A percentile compares a stretch with the other conserved stretches of the same genome.
These are phyloP conservation scores for Tuber brumale DNA, from an alignment of 495 filamentous ascomycete species.

Conservation along the genomic window DNA sequence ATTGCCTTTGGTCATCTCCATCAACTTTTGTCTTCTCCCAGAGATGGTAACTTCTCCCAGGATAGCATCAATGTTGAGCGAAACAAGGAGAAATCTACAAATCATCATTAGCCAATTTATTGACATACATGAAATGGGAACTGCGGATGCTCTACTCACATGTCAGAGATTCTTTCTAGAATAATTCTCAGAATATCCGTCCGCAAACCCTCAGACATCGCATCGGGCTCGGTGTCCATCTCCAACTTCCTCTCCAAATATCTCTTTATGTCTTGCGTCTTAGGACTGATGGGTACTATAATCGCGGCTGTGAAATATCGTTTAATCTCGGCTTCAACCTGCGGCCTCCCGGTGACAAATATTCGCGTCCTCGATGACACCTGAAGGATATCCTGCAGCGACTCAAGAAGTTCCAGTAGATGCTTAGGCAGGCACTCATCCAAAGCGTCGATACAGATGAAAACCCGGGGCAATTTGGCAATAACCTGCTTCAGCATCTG, in stretches of 20 bases:
- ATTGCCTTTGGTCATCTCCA: too few species aligned
- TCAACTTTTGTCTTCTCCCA: too few species aligned
- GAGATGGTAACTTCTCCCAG: too few species aligned
- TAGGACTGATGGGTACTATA: background rate
- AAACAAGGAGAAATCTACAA: too few species aligned
- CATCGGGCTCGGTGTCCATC: too few species aligned
- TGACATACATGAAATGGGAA: too few species aligned
- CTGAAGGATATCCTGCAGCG: background rate
- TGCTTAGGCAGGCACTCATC: background rate
- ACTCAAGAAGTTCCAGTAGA: background rate
- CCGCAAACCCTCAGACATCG: too few species aligned
- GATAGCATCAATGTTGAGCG: too few species aligned
- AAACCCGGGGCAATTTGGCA: background rate
- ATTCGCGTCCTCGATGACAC: background rate
- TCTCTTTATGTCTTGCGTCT: background rate
- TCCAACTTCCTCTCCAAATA: background rate
- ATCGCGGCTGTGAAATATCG: background rate
- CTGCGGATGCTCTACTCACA: too few species aligned
- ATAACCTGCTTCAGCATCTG: background rate
- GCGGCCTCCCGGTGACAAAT: background rate
- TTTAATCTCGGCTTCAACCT: background rate
- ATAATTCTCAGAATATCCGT: too few species aligned
- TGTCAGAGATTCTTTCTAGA: too few species aligned
- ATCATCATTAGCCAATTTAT: too few species aligned
- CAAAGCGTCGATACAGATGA: background rate